phyloP scores from a whole-genome alignment of 2,329 filamentous ascomycete genomes.

The Diaporthe sp. region DNA sequence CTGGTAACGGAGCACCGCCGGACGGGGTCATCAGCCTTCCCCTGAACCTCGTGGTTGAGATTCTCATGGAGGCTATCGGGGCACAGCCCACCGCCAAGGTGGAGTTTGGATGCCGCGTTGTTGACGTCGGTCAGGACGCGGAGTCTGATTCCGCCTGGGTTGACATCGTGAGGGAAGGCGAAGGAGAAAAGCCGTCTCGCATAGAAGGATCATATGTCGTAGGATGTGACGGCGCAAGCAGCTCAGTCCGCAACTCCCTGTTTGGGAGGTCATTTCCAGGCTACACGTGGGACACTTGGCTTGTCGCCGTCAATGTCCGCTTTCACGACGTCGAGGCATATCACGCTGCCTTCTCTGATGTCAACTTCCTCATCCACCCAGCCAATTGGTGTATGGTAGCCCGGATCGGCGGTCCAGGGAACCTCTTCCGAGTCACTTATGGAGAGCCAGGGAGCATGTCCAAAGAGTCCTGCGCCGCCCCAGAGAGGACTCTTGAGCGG shows the following conservation, averaged over 20 bases:
- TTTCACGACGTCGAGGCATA: constrained; percentile 66
- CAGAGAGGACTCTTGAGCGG: not conserved
- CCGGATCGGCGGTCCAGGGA: not conserved
- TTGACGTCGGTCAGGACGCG: constrained; percentile 45
- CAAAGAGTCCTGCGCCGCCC: not conserved
- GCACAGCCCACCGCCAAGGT: constrained; percentile 43
- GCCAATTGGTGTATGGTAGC: constrained; percentile 22
- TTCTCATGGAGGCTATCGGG: constrained; percentile 47
- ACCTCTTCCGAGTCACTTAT: constrained; percentile 4
- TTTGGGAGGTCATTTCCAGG: constrained; percentile 55
- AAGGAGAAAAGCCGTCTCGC: constrained; percentile 17
- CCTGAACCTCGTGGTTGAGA: constrained; percentile 49
- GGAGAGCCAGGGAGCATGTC: not conserved
- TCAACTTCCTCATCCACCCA: constrained; percentile 16
- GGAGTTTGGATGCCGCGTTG: constrained; percentile 48
- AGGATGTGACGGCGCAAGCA: constrained; percentile 53
- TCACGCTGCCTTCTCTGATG: not conserved
- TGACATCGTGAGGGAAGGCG: constrained; percentile 31
- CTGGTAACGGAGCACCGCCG: constrained; percentile 28
- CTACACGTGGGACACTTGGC: constrained; percentile 56
- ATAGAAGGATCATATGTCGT: constrained; percentile 51
- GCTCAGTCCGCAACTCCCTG: constrained; percentile 46
- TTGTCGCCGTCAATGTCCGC: constrained; percentile 58
- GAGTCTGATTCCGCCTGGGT: constrained; percentile 39
- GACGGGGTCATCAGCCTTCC: constrained; percentile 50